A percentile compares a stretch with the other conserved stretches of the same genome.
These are phyloP conservation scores for Cordyceps militaris DNA, from an alignment of 2,329 filamentous ascomycete genomes.

Conservation along the genomic window DNA sequence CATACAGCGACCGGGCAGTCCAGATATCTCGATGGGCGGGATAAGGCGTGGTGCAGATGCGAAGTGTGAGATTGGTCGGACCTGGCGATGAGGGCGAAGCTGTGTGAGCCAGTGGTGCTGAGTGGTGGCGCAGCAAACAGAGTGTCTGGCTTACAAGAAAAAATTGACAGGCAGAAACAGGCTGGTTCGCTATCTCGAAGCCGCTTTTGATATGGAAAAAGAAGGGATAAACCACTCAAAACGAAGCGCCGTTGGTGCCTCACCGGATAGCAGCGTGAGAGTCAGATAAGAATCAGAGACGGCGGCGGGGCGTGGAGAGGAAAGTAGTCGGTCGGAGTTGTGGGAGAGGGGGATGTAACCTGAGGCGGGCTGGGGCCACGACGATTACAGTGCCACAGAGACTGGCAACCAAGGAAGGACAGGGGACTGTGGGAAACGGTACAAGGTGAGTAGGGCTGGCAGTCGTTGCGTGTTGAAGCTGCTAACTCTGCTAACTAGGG, in stretches of 20 bases:
- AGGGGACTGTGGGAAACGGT: constrained; percentile 4
- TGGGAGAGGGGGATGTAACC: constrained; percentile 19
- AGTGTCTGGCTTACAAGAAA: neutral
- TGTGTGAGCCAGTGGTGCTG: neutral
- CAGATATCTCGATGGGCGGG: neutral
- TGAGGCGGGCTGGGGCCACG: constrained; percentile 16
- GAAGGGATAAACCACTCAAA: neutral
- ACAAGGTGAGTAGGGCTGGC: constrained; percentile 11
- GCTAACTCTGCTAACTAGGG: neutral
- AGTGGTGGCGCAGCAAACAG: constrained; percentile 1
- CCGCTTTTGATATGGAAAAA: neutral
- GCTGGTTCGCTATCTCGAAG: neutral
- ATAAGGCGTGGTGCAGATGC: neutral
- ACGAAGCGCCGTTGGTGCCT: constrained; percentile 8
- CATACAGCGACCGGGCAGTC: neutral
- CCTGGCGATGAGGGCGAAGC: neutral
- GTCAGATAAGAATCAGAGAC: constrained; percentile 13
- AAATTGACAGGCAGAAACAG: neutral
- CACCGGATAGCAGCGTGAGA: neutral
- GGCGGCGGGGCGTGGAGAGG: constrained; percentile 14
- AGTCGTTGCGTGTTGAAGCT: neutral
- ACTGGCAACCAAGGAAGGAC: neutral
- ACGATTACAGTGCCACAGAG: constrained; percentile 9
- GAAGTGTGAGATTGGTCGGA: neutral
- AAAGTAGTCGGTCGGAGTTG: constrained; percentile 6